Evolutionary conservation across 1,139 yeast genomes (phyloP), one percentile per base, ranked within the genome.

Genomic region (Lodderomyces beijingensis): DNA sequence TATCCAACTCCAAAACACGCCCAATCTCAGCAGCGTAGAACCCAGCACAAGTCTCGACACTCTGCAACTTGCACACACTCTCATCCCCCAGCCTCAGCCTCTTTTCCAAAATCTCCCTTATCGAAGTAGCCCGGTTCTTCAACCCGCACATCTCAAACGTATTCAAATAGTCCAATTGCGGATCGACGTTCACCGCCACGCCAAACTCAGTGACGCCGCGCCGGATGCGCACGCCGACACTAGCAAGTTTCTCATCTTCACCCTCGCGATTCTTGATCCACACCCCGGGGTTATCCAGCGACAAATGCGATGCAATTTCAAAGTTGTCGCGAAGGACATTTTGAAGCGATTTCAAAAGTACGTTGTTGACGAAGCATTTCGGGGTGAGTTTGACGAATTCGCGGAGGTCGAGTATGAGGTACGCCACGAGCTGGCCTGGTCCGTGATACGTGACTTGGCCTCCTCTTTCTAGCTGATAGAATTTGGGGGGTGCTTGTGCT

Each of bases 371-470:
- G 51, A 78, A 85, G 55, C 95, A 86, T 45, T 79, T 73, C 0
- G 88, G 81, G 0, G 85, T 70, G 27, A 88, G 62, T 31, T 71
- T 59, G 25, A 58, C 49, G 47, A 84, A 83, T 28, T 74, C 68
- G 41, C 72, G 69, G 35, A 91, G 63, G 53, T 91, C 96, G 28
- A 93, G 40, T 3, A 93, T 70, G 12, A 93, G 79, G 50, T 89
- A 93, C 3, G 87, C 79, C 3, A 89, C 96, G 28, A 88, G 56
- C 56, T 93, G 99, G 0, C 98, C 98, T 2, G 89, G 81, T 0
- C 97, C 97, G 59, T 93, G 99, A 70, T 87, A 93, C 0, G 98
- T 91, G 1, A 91, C 78, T 53, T 91, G 95, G 0, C 99, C 99
- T n/a, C 99, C 99, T 40, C 99, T 67, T 39, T 78, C 79, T 0